Evolutionary conservation across 2,329 filamentous ascomycete genomes (phyloP), one percentile per base, ranked within the genome.

Genomic region (Fusarium caatingaense): DNA sequence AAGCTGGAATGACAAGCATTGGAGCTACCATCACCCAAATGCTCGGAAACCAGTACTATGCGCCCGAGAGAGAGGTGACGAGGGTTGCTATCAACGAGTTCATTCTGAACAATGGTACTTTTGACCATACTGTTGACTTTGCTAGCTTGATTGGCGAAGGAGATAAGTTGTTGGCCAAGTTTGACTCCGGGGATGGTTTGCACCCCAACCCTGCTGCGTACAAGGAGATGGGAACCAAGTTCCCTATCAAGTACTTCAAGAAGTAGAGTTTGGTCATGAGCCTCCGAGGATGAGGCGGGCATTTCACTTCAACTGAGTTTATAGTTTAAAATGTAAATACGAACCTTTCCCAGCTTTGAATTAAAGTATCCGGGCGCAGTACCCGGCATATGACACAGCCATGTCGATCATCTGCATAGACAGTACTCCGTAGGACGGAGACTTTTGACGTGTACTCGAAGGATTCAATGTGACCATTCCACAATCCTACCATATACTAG

Each of bases 191-290:
- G 1, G 67, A 69, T 30, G 66, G 68, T 42, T 8, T 69, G 1
- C 67, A 69, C 56, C 67, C 66, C 1, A 69, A 70, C 18, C 66
- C 68, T 11, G 28, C 49, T 18, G 67, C 62, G 3, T 69, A 69
- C 30, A 30, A 41, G 15, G 3, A 37, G 20, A 69, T 69, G 62
- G 67, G 67, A 5, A 45, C 40, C 13, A 40, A 57, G 12, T 69
- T 69, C 18, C 67, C 67, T 0, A 54, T 70, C 0, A 5, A 54
- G 4, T 7, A 64, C 3, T 69, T 69, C 0, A 50, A 30, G 37
- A 64, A 58, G 18, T 64, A 32, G 18, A 16, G 4, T 6, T 4
- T 5, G 15, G 3, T 9, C 25, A 5, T 3, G 4, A 5, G 1
- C 13, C 4, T 37, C 4, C 2, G 2, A 16, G 3, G 8, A 12